Base-by-base conservation (phyloP, 768 basidiomycete genomes). In the Phlegmacium glaucopus region DNA sequence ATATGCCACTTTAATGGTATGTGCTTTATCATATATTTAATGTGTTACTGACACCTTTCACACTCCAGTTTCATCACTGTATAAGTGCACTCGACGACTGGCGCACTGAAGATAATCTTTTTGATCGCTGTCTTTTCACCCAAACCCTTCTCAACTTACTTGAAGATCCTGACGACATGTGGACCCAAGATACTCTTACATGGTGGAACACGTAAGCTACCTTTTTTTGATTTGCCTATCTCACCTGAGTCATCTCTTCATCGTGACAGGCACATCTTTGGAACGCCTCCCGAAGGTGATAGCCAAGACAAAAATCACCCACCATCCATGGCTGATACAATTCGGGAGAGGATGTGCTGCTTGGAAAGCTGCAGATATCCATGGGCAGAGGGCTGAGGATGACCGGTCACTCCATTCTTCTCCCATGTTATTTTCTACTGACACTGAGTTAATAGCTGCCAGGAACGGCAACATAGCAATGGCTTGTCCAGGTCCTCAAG, bases 51-150 rank as follows among this genome's bases (percentile, higher is more conserved):
- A 32, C 5, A 42, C 38, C 4, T 26, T 1, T 13, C 9, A n/a
- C 18, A 17, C 34, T 26, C 1, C 26, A 47, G 46, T 47, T 47
- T 6, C 46, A 22, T 0, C 46, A 47, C 39, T 47, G 39, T 17
- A 41, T 47, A 16, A 47, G 46, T 34, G 39, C 46, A 4, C 17
- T 47, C 9, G 46, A 47, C 16, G 37, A 47, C 26, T 47, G 46
- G 46, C 29, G 17, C 18, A 47, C 46, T 0, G 46, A 47, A 47
- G 46, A 47, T 16, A 38, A 47, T 16, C 39, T 47, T 13, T 47
- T 47, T 26, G 25, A 47, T 13, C 18, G 39, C 22, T 29, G 40
- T 4, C 27, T 30, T 25, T 34, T 47, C 9, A 29, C 40, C 6
- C 8, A 47, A 15, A 18, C 8, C 15, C 39, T 47, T 30, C 29